Percentiles rank a stretch among this genome's conserved stretches.
Evolutionary conservation across 306 rosid species (phyloP).

Genomic region (Gastrolobium villosum): DNA sequence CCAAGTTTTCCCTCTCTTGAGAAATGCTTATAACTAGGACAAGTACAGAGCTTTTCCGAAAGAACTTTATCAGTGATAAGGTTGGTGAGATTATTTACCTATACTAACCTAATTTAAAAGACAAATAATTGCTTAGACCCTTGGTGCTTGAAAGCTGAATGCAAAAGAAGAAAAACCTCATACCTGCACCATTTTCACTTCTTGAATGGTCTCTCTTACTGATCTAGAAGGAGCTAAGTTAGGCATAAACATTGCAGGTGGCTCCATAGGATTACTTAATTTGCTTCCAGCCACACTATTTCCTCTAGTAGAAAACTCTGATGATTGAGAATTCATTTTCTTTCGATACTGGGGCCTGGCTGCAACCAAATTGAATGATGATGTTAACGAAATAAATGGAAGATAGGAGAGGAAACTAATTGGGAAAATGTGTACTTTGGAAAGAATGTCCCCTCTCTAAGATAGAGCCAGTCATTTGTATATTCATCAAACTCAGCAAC

Average conservation of each 20-base stretch:
- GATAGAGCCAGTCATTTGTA: constrained; percentile 92
- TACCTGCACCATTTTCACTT: constrained; percentile 93
- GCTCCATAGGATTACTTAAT: constrained; percentile 58
- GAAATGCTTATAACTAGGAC: background rate
- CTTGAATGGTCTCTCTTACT: constrained; percentile 80
- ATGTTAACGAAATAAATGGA: constrained; percentile 40
- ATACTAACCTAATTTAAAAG: background rate
- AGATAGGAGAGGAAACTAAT: constrained; percentile 21
- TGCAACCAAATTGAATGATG: constrained; percentile 58
- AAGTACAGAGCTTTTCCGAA: background rate
- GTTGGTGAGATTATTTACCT: background rate
- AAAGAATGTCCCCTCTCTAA: constrained; percentile 78
- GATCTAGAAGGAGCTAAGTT: constrained; percentile 72
- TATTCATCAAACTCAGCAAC: constrained; percentile 94
- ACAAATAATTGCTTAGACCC: constrained; percentile 4
- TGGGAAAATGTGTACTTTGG: constrained; percentile 70
- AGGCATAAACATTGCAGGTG: constrained; percentile 89
- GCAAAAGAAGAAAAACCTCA: constrained; percentile 8
- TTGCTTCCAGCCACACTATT: constrained; percentile 50
- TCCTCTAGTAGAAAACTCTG: constrained; percentile 64
- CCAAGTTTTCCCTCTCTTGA: background rate
- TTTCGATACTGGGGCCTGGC: constrained; percentile 96
- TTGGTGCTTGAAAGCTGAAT: constrained; percentile 3
- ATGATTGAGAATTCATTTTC: constrained; percentile 57
- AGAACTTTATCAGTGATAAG: background rate